These are phyloP conservation scores for Epicoccum sorghinum DNA, from an alignment of 2,329 filamentous ascomycete species.

Conservation along the genomic window DNA sequence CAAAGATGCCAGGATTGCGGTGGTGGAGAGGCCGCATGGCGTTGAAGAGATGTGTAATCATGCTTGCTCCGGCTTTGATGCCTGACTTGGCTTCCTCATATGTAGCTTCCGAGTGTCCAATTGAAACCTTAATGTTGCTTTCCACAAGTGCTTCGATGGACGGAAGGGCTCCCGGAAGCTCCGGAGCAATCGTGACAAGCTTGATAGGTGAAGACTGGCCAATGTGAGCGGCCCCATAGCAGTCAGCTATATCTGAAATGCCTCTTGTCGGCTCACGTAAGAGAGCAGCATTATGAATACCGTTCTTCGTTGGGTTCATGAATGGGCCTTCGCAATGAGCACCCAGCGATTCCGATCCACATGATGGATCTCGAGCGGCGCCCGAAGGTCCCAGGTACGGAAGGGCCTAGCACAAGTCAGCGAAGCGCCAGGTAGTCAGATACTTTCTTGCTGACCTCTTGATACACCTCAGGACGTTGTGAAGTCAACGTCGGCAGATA, in stretches of 20 bases:
- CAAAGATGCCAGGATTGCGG: slow-evolving; percentile 89
- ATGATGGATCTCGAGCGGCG: slow-evolving; percentile 60
- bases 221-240: slow-evolving; percentile 77
- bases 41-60: slow-evolving; percentile 95
- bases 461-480: slow-evolving; percentile 80
- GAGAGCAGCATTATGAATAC: slow-evolving; percentile 79
- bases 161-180: slow-evolving; percentile 72
- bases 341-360: slow-evolving; percentile 85
- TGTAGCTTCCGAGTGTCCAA: slow-evolving; percentile 86
- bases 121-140: slow-evolving; percentile 74
- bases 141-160: slow-evolving; percentile 69
- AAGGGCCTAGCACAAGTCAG: slow-evolving; percentile 59
- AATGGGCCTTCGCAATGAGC: slow-evolving; percentile 94
- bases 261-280: slow-evolving; percentile 66
- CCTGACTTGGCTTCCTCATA: slow-evolving; percentile 80
- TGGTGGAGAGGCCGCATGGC: slow-evolving; percentile 91
- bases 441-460: slow-evolving; percentile 59
- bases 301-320: slow-evolving; percentile 80
- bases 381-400: slow-evolving; percentile 79
- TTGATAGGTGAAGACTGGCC: slow-evolving; percentile 60
- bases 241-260: slow-evolving; percentile 69
- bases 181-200: slow-evolving; percentile 86
- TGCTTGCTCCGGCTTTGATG: slow-evolving; percentile 76
- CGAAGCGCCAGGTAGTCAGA: neutral
- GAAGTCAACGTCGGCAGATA: slow-evolving; percentile 87